A percentile compares a stretch with the other conserved stretches of the same genome.
Evolutionary conservation across 306 rosid genomes (phyloP).

Genomic region (Vicia faba): DNA sequence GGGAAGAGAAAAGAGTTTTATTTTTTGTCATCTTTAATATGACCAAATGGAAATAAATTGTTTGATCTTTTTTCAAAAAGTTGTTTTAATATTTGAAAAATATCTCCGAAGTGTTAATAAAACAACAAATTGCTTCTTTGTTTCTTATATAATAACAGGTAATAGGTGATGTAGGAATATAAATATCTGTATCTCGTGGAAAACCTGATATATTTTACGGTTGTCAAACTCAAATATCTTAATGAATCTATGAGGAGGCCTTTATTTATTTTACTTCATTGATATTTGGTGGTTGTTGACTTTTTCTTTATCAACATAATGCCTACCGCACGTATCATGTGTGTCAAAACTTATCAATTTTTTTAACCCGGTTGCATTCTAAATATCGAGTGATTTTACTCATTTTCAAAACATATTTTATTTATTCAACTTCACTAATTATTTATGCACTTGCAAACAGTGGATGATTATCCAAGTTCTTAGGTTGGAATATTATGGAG

Average conservation of each 20-base stretch:
- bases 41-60: background rate
- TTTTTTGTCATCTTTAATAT: background rate
- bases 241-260: background rate
- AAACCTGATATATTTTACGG: background rate
- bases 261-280: background rate
- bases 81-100: background rate
- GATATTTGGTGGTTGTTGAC: too few species aligned
- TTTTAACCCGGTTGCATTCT: too few species aligned
- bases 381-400: too few species aligned
- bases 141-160: background rate
- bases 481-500: too few species aligned
- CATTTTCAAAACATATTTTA: too few species aligned
- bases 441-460: too few species aligned
- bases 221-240: background rate
- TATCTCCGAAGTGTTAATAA: background rate
- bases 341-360: too few species aligned
- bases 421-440: too few species aligned
- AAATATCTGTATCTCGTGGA: background rate
- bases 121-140: background rate
- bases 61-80: constrained; percentile 1
- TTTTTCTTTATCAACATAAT: too few species aligned
- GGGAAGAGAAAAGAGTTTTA: background rate
- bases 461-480: too few species aligned
- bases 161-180: background rate
- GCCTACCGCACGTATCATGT: too few species aligned